These are phyloP conservation scores for Dorcoceras hygrometricum DNA, from an alignment of 257 asterid species.

Conservation along the genomic window DNA sequence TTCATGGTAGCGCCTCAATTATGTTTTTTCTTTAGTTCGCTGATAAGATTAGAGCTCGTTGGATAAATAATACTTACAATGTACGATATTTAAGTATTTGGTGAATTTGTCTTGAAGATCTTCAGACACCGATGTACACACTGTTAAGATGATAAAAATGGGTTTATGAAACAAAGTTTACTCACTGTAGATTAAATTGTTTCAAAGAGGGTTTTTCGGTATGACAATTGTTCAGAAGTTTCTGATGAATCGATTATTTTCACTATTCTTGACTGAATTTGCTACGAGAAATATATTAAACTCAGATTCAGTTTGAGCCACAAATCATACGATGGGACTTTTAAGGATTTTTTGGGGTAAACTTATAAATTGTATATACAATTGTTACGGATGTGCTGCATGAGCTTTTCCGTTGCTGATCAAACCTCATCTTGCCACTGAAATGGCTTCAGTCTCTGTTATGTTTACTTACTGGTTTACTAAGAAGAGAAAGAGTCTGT, in stretches of 20 bases:
- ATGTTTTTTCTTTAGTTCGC: conserved; percentile 1
- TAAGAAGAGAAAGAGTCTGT: not conserved
- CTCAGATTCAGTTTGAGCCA: not conserved
- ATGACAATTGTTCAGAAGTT: not conserved
- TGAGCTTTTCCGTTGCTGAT: no score
- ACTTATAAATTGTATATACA: not conserved
- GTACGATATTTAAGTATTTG: not conserved
- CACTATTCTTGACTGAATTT: not conserved
- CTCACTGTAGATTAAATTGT: not conserved
- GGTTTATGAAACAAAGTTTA: not conserved
- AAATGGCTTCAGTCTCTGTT: not conserved
- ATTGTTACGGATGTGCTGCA: not conserved
- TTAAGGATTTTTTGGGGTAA: no score
- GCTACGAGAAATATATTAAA: not conserved
- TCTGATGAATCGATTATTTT: not conserved
- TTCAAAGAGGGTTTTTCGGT: not conserved
- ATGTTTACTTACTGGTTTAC: not conserved
- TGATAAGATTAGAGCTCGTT: not conserved
- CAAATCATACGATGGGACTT: not conserved
- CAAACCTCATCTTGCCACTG: not conserved
- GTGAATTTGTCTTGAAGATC: conserved; percentile 18
- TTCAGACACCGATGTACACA: not conserved
- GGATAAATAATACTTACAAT: not conserved
- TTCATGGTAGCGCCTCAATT: conserved; percentile 1
- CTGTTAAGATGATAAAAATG: not conserved